Conservation (phyloP, 306 rosid species). For the Cicer judaicum region DNA sequence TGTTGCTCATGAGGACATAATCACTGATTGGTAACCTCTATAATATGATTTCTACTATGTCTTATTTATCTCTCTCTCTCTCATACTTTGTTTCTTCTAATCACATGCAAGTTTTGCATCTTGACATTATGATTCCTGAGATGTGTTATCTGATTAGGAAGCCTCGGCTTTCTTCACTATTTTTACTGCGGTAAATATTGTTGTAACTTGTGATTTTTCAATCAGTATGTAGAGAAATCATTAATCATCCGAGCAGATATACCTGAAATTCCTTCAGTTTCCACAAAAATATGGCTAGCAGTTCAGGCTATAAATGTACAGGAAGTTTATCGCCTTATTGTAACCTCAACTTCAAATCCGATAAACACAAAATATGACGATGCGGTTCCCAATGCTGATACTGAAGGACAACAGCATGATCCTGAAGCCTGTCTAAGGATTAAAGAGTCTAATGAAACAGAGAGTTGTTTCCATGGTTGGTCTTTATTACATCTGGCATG, state of each 20-base stretch:
- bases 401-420: conserved; percentile 56
- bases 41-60: background rate
- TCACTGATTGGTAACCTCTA: conserved; percentile 17
- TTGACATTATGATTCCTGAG: conserved; percentile 22
- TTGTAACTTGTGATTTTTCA: conserved; percentile 40
- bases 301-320: conserved; percentile 62
- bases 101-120: conserved; percentile 31
- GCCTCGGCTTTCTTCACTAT: conserved; percentile 26
- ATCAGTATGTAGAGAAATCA: conserved; percentile 81
- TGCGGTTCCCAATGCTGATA: conserved; percentile 55
- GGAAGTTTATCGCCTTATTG: conserved; percentile 79
- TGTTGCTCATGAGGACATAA: conserved; percentile 28
- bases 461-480: conserved; percentile 75
- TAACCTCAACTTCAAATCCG: conserved; percentile 59
- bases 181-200: conserved; percentile 28
- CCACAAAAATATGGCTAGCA: conserved; percentile 74
- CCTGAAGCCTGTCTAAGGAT: conserved; percentile 61
- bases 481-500: conserved; percentile 91
- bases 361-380: conserved; percentile 68
- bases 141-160: conserved; percentile 36
- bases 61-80: background rate
- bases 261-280: conserved; percentile 53
- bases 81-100: conserved; percentile 1
- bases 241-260: conserved; percentile 63
- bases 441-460: conserved; percentile 54